Percentiles rank a stretch among this genome's conserved stretches.
These are phyloP conservation scores for Vinca minor DNA, from an alignment of 257 asterid genomes.

Conservation along the genomic window DNA sequence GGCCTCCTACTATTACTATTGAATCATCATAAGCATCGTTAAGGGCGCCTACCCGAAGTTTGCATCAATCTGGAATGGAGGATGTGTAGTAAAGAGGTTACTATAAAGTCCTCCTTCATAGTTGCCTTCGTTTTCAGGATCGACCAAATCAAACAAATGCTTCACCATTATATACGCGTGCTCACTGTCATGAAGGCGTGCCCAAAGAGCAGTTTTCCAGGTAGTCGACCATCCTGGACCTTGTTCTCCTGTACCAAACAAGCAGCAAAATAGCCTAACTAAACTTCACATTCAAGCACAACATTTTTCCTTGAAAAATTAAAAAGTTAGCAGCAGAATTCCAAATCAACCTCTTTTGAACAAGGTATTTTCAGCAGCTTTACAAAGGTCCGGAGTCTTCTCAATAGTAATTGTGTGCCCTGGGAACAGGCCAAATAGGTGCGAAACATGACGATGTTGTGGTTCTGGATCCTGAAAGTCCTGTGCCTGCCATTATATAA, in stretches of 20 bases:
- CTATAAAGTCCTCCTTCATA: conserved; percentile 70
- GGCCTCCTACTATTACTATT: too few relatives aligned
- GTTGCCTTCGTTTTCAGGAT: conserved; percentile 39
- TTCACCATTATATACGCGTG: conserved; percentile 63
- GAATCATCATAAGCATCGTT: too few relatives aligned
- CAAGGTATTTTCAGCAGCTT: conserved; percentile 53
- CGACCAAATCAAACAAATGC: conserved; percentile 50
- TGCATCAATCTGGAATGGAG: conserved; percentile 85
- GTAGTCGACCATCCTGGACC: conserved; percentile 88
- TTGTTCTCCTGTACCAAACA: conserved; percentile 45
- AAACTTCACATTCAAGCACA: not conserved
- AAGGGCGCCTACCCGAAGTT: conserved; percentile 54
- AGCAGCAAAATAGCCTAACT: not conserved
- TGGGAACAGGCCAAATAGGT: conserved; percentile 68
- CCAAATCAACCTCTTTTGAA: conserved; percentile 47
- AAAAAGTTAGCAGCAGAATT: not conserved
- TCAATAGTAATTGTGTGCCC: conserved; percentile 53
- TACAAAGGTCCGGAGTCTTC: conserved; percentile 50
- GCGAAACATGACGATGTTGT: conserved; percentile 73
- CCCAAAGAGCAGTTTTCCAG: conserved; percentile 71
- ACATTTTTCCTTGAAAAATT: not conserved
- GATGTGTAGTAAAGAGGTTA: conserved; percentile 69
- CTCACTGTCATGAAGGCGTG: conserved; percentile 54
- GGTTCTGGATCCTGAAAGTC: conserved; percentile 64
- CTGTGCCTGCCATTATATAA: conserved; percentile 36